Evolutionary conservation across 2,329 filamentous ascomycete genomes (phyloP).

Genomic region (Fusarium nygamai): DNA sequence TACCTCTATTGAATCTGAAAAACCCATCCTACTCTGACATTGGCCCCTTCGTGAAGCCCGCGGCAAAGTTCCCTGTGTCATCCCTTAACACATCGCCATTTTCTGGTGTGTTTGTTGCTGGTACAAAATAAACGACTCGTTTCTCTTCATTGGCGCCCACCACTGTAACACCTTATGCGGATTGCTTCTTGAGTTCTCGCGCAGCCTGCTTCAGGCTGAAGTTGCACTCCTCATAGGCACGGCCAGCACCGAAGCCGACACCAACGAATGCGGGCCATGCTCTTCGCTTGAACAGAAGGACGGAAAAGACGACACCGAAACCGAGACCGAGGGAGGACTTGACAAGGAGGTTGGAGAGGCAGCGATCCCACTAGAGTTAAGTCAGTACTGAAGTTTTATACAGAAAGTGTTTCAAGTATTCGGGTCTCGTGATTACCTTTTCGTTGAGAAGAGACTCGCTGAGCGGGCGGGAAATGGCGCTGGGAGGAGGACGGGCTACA

Average conservation of each 20-base stretch:
- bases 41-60: constrained; percentile 38
- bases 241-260: constrained; percentile 92
- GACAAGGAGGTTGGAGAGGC: constrained; percentile 96
- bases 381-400: constrained; percentile 26
- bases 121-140: constrained; percentile 33
- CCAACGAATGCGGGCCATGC: constrained; percentile 98
- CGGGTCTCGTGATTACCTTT: constrained; percentile 74
- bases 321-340: constrained; percentile 94
- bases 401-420: background rate
- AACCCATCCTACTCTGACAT: constrained; percentile 42
- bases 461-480: constrained; percentile 81
- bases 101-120: constrained; percentile 40
- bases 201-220: constrained; percentile 73
- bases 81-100: constrained; percentile 34
- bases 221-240: constrained; percentile 99
- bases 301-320: constrained; percentile 98
- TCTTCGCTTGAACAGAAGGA: constrained; percentile 96
- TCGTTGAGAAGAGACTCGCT: constrained; percentile 99
- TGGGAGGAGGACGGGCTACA: constrained; percentile 60
- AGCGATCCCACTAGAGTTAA: constrained; percentile 87
- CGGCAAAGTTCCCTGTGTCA: constrained; percentile 29
- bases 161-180: constrained; percentile 47
- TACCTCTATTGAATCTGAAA: constrained; percentile 45
- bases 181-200: constrained; percentile 64
- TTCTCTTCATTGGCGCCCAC: background rate